Conservation (phyloP, 164 flowering plant species). For the Vitis amurensis region DNA sequence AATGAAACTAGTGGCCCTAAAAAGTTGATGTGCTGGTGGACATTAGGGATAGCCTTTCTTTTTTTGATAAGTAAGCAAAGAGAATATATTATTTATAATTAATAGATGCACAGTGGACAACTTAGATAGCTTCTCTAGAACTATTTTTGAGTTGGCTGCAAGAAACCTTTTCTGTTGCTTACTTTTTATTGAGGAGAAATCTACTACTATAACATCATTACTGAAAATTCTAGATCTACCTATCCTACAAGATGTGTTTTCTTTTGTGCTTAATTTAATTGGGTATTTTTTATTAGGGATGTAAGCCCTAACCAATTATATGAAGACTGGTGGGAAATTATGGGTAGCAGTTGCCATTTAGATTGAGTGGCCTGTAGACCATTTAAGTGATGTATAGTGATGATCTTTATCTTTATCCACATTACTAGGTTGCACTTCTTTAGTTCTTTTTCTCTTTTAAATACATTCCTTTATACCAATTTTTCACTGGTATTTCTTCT, state of each 20-base stretch:
- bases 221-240: too few relatives aligned
- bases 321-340: background rate
- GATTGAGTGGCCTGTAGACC: background rate
- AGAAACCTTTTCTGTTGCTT: too few relatives aligned
- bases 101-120: too few relatives aligned
- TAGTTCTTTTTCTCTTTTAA: background rate
- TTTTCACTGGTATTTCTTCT: background rate
- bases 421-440: background rate
- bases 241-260: too few relatives aligned
- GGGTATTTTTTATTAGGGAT: background rate
- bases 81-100: too few relatives aligned
- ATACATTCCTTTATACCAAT: too few relatives aligned
- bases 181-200: too few relatives aligned
- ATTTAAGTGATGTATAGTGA: background rate
- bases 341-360: background rate
- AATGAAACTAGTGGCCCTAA: background rate
- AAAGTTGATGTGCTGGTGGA: background rate
- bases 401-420: background rate
- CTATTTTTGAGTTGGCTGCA: too few relatives aligned
- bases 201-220: too few relatives aligned
- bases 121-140: too few relatives aligned
- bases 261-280: background rate
- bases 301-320: background rate
- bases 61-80: background rate
- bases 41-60: background rate